Evolutionary conservation across 768 basidiomycete genomes (phyloP).

Genomic region (Macrolepiota dolichaula): DNA sequence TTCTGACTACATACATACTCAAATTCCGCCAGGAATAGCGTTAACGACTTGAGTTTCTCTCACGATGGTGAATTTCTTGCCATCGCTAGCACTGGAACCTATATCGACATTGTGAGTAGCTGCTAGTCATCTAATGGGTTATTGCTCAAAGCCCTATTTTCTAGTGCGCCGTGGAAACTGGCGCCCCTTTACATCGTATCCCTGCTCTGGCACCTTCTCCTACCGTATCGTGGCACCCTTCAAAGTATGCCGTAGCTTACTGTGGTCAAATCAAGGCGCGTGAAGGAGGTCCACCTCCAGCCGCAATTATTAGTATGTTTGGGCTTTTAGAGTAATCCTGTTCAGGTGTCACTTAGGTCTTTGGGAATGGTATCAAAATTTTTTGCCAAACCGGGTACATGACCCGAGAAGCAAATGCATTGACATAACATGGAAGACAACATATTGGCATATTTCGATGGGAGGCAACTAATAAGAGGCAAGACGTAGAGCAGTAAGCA

Average conservation of each 20-base stretch:
- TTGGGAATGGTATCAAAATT: background rate
- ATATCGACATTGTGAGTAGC: constrained; percentile 75
- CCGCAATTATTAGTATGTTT: constrained; percentile 71
- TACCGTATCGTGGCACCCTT: constrained; percentile 80
- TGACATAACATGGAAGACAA: constrained; percentile 15
- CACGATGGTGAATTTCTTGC: constrained; percentile 83
- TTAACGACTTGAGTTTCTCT: constrained; percentile 75
- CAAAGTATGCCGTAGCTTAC: constrained; percentile 76
- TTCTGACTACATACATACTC: background rate
- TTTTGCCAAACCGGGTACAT: too few species aligned
- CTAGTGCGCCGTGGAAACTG: constrained; percentile 79
- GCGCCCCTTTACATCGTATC: constrained; percentile 71
- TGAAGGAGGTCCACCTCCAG: constrained; percentile 63
- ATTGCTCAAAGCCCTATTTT: constrained; percentile 1
- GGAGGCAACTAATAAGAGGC: background rate
- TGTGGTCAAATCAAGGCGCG: constrained; percentile 71
- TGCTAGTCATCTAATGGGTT: background rate
- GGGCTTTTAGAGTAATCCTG: constrained; percentile 39
- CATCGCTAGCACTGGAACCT: constrained; percentile 65
- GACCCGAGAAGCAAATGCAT: constrained; percentile 1
- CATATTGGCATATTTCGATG: constrained; percentile 16
- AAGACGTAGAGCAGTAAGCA: constrained; percentile 10
- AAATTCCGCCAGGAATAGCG: constrained; percentile 50
- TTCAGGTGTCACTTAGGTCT: background rate
- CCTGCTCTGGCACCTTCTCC: constrained; percentile 69